A percentile compares a stretch with the other conserved stretches of the same genome.
Evolutionary conservation across 345 rosid species (phyloP).

Genomic region (Eucalyptus curtisii): DNA sequence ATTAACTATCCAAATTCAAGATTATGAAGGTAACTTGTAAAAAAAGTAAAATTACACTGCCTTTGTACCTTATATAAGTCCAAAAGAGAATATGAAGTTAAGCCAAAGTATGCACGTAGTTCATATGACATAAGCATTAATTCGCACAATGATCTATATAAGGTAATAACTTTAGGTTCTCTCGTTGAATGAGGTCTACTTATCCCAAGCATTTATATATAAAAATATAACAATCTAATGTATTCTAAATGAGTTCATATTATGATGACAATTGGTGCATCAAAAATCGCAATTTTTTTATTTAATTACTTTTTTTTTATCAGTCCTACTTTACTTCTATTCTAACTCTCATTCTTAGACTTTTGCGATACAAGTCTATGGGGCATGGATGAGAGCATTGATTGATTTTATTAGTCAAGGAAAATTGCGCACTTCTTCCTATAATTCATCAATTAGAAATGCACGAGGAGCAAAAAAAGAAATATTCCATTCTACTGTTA

Average conservation of each 20-base stretch:
- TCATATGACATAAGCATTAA: neutral
- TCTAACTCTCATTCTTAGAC: no score
- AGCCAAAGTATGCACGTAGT: neutral
- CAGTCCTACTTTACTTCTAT: rapidly evolving
- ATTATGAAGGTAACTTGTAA: neutral
- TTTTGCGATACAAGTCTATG: neutral
- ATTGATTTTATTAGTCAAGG: neutral
- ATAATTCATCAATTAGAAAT: neutral
- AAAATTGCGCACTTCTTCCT: neutral
- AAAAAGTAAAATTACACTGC: neutral
- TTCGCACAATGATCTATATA: neutral
- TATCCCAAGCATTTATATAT: neutral
- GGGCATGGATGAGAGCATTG: neutral
- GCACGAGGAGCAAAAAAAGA: neutral
- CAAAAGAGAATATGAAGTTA: neutral
- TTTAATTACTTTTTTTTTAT: neutral
- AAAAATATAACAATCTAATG: neutral
- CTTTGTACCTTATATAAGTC: neutral
- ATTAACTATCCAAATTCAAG: neutral
- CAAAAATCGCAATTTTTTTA: neutral
- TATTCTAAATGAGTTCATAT: neutral
- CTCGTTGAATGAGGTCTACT: neutral
- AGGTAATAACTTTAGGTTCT: neutral
- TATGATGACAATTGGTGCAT: neutral
- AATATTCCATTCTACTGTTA: neutral